Base-by-base conservation (phyloP, 257 asterid genomes). In the Nemophila menziesii region DNA sequence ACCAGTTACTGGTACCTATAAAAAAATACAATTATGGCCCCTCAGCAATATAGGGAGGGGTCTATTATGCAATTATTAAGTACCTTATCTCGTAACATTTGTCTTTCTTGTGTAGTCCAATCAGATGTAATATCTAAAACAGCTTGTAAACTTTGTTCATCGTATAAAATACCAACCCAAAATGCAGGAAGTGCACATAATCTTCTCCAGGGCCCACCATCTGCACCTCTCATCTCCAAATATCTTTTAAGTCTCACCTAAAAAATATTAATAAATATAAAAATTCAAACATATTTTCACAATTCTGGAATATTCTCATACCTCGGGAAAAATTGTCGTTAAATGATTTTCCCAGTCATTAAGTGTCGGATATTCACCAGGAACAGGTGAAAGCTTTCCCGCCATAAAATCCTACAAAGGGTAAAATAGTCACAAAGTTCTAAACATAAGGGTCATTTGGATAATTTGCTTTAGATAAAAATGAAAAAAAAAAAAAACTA, bases 171-270 rank as follows among this genome's bases (percentile, higher is more conserved):
- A 20, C 97, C 97, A 60, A 90, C 99, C 99, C 96, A 90, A 50
- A 90, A 77, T 33, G 99, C 96, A 67, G 99, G 99, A 46, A 90
- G 64, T 2, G 99, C 99, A 19, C 99, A 85, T 24, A 85, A 75
- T 67, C 94, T 72, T 66, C 99, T 79, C 96, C 93, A 90, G 51
- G 99, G 96, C 60, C 96, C 99, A 44, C 99, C 99, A 57, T 90
- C 96, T 53, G 96, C 99, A 55, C 99, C 99, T 47, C 99, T 67
- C 99, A 85, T 90, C 77, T 85, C 96, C 78, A 90, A 66, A 73
- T 90, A 85, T 49, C 99, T 56, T 74, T 85, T 90, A 41, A 90
- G 96, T 74, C 99, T 77, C 27, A 90, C 99, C 99, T 90, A 79
- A 39, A 60, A 56, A 42, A 43, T 22, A 58, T 36, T n/a, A 24